Percentiles rank a stretch among this genome's conserved stretches.
phyloP scores from a whole-genome alignment of 257 asterid species.

The Solanum tarijense region DNA sequence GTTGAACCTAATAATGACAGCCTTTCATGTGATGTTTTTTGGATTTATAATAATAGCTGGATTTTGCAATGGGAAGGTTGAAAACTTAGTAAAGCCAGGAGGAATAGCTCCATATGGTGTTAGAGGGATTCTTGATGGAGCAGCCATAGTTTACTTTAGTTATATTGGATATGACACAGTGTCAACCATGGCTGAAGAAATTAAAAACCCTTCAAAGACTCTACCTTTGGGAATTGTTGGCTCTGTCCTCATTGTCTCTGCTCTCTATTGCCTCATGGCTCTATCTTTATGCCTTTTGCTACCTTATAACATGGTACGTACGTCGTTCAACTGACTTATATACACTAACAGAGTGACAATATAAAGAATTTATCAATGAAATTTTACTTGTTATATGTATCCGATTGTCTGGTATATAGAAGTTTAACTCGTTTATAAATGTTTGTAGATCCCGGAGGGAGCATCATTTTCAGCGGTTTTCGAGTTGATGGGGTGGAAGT shows the following conservation, averaged over 20 bases:
- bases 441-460: background rate
- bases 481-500: background rate
- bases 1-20: conserved; percentile 28
- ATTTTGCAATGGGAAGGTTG: conserved; percentile 17
- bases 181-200: conserved; percentile 41
- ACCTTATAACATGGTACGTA: conserved; percentile 26
- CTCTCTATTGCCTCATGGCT: conserved; percentile 33
- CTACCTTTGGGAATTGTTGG: conserved; percentile 32
- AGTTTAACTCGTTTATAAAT: background rate
- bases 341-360: background rate
- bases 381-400: background rate
- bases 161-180: conserved; percentile 38
- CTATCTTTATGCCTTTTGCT: conserved; percentile 18
- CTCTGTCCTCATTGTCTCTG: conserved; percentile 32
- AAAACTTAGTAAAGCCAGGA: conserved; percentile 19
- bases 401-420: background rate
- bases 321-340: background rate
- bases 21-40: conserved; percentile 27
- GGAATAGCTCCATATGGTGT: conserved; percentile 29
- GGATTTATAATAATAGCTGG: conserved; percentile 30
- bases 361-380: background rate
- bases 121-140: conserved; percentile 31
- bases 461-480: background rate
- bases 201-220: conserved; percentile 24
- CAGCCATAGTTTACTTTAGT: conserved; percentile 32